Evolutionary conservation across 306 rosid genomes (phyloP).

Genomic region (Vicia sativa): DNA sequence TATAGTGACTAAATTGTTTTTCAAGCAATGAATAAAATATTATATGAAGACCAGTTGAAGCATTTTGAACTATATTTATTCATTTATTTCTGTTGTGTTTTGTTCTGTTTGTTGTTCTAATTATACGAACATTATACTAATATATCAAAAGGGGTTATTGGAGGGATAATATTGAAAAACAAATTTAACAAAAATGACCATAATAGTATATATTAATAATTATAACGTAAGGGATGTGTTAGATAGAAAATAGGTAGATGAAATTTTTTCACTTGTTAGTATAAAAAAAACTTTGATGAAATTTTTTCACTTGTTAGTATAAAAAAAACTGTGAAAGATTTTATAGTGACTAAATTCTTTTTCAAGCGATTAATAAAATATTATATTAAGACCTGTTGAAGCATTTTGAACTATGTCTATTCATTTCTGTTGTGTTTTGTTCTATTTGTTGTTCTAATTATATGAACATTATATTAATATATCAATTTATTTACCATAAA

Average conservation of each 20-base stretch:
- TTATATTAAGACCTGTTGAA: not conserved
- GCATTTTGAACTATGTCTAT: no score
- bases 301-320: conserved; percentile 32
- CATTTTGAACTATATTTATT: no score
- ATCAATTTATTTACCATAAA: conserved; percentile 25
- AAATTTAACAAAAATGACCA: no score
- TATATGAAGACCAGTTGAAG: not conserved
- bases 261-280: no score
- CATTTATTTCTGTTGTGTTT: not conserved
- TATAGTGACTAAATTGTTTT: conserved; percentile 31
- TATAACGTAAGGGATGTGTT: conserved; percentile 23
- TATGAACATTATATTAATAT: not conserved
- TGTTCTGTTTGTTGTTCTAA: not conserved
- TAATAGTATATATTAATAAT: no score
- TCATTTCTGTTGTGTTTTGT: not conserved
- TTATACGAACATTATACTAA: not conserved
- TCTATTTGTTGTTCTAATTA: not conserved
- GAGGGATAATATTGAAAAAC: no score
- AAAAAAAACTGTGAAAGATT: conserved; percentile 34
- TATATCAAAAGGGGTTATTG: no score
- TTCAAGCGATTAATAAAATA: conserved; percentile 18
- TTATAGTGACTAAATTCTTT: conserved; percentile 30
- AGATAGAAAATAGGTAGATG: conserved; percentile 40
- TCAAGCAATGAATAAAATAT: conserved; percentile 20
- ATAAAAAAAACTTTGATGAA: no score